Conservation (phyloP, 768 basidiomycete genomes). For the Rhodocollybia butyracea region DNA sequence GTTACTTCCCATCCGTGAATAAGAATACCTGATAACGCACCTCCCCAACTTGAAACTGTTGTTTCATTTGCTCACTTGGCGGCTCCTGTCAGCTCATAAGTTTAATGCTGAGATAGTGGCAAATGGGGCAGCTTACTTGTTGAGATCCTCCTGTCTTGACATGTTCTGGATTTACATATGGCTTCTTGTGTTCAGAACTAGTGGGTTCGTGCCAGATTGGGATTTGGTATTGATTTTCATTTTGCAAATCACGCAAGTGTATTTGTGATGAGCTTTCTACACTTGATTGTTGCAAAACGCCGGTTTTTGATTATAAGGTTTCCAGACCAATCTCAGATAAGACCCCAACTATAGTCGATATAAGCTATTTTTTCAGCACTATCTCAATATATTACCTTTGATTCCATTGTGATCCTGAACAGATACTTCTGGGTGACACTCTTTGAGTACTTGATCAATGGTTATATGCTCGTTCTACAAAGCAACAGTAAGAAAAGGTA, state of each 20-base stretch:
- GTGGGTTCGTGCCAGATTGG: too few species aligned
- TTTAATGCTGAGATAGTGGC: neutral
- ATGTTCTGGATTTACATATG: slow-evolving; percentile 80
- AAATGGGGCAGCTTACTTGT: slow-evolving; percentile 45
- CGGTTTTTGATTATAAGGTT: too few species aligned
- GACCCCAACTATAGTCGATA: too few species aligned
- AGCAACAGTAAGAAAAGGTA: neutral
- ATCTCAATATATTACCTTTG: too few species aligned
- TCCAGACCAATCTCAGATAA: too few species aligned
- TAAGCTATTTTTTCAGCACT: too few species aligned
- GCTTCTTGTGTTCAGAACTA: slow-evolving; percentile 27
- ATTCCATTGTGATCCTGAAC: neutral
- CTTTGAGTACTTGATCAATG: neutral
- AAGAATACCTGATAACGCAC: slow-evolving; percentile 32
- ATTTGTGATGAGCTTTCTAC: too few species aligned
- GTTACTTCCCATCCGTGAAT: slow-evolving; percentile 8
- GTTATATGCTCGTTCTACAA: neutral
- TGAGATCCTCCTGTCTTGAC: slow-evolving; percentile 79
- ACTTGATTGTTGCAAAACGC: too few species aligned
- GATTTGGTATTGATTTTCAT: too few species aligned
- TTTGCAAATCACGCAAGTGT: too few species aligned
- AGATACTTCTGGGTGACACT: neutral
- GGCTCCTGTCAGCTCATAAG: slow-evolving; percentile 50
- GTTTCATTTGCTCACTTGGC: slow-evolving; percentile 67
- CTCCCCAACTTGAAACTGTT: slow-evolving; percentile 55